These are phyloP conservation scores for Phaffomyces antillensis DNA, from an alignment of 805 yeast genomes.

Conservation along the genomic window DNA sequence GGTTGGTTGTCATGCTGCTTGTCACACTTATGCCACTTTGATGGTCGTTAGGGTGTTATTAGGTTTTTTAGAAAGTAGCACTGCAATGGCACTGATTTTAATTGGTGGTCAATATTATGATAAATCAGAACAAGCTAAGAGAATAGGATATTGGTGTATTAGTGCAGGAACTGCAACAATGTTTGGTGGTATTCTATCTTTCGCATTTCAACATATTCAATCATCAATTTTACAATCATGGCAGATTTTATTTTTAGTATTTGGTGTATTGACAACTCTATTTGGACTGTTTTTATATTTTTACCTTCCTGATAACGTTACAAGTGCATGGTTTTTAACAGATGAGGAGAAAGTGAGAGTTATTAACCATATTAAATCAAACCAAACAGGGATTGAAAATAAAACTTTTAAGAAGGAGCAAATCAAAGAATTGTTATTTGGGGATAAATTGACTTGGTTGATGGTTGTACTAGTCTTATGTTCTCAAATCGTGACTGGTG, in stretches of 20 bases:
- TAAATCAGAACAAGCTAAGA: constrained; percentile 40
- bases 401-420: constrained; percentile 34
- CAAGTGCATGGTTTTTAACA: constrained; percentile 25
- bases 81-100: constrained; percentile 46
- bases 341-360: constrained; percentile 32
- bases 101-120: constrained; percentile 56
- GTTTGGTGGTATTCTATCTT: constrained; percentile 38
- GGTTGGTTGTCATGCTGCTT: constrained; percentile 40
- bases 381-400: constrained; percentile 43
- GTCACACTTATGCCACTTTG: constrained; percentile 42
- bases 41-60: constrained; percentile 45
- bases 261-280: constrained; percentile 43
- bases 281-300: constrained; percentile 39
- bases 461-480: constrained; percentile 34
- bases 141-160: constrained; percentile 49
- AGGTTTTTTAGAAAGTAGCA: constrained; percentile 47
- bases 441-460: constrained; percentile 40
- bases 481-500: constrained; percentile 42
- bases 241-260: constrained; percentile 50
- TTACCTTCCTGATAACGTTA: constrained; percentile 44
- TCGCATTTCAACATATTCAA: constrained; percentile 45
- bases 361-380: constrained; percentile 33
- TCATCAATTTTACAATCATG: constrained; percentile 37
- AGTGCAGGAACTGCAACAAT: constrained; percentile 44
- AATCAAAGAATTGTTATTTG: constrained; percentile 33